A percentile compares a stretch with the other conserved stretches of the same genome.
These are phyloP conservation scores for Boletus fagicola DNA, from an alignment of 768 basidiomycete species.

Conservation along the genomic window DNA sequence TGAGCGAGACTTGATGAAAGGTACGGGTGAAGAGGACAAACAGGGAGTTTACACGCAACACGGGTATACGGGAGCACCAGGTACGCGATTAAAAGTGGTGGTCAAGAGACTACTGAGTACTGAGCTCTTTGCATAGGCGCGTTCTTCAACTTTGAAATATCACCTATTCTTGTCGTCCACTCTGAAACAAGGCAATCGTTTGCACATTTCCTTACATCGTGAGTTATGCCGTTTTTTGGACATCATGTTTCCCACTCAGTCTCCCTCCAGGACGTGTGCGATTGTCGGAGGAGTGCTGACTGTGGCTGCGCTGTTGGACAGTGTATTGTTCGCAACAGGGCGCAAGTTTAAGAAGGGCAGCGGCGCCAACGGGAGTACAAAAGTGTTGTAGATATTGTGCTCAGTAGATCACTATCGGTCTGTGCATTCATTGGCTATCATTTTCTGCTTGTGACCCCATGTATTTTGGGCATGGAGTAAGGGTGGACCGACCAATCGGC, in stretches of 20 bases:
- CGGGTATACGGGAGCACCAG: conserved; percentile 71
- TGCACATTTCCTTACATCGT: conserved; percentile 98
- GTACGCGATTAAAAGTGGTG: conserved; percentile 22
- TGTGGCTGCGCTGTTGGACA: conserved; percentile 85
- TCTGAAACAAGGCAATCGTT: conserved; percentile 90
- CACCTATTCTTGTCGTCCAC: conserved; percentile 92
- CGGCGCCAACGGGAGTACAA: conserved; percentile 29
- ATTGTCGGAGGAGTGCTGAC: conserved; percentile 98
- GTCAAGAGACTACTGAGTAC: not conserved
- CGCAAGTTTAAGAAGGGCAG: conserved; percentile 67
- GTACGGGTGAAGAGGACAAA: conserved; percentile 53
- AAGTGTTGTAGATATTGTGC: conserved; percentile 31
- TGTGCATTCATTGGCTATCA: conserved; percentile 19
- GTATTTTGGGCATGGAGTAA: not conserved
- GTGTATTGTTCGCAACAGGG: conserved; percentile 79
- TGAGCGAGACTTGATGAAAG: conserved; percentile 82
- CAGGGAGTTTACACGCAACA: conserved; percentile 74
- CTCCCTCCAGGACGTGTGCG: conserved; percentile 74
- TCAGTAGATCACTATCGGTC: conserved; percentile 4
- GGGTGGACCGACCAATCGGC: conserved; percentile 23
- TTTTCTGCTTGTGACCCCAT: conserved; percentile 1
- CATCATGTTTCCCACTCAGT: not conserved
- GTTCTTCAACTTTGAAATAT: conserved; percentile 95
- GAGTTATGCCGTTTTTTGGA: conserved; percentile 34
- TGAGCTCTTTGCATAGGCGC: conserved; percentile 46